Percentiles rank a stretch among this genome's conserved stretches.
phyloP scores from a whole-genome alignment of 371 early-diverging fungal species.

The Mucor lusitanicus region DNA sequence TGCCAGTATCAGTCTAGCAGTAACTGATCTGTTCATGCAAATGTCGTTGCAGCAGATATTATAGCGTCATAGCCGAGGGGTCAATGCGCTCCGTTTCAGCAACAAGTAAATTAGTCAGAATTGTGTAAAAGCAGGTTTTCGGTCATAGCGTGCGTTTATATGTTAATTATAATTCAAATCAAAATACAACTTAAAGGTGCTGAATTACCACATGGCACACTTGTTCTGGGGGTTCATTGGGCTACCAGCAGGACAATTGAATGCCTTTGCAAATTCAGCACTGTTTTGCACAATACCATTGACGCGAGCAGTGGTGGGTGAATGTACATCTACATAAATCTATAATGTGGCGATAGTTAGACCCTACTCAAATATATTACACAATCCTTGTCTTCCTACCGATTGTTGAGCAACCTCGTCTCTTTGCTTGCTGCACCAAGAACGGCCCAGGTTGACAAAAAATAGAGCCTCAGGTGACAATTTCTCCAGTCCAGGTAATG shows the following conservation, averaged over 20 bases:
- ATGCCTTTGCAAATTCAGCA: slow-evolving; percentile 54
- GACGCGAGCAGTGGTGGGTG: slow-evolving; percentile 51
- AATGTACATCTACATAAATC: slow-evolving; percentile 43
- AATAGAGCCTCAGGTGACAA: slow-evolving; percentile 46
- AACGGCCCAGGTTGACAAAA: slow-evolving; percentile 43
- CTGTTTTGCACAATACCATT: slow-evolving; percentile 58
- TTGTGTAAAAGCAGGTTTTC: not conserved
- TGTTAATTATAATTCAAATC: not conserved
- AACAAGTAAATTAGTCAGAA: not conserved
- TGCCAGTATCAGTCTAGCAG: no score
- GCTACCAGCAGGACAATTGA: slow-evolving; percentile 50
- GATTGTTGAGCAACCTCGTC: slow-evolving; percentile 19
- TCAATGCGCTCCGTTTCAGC: not conserved
- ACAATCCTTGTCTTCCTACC: slow-evolving; percentile 8
- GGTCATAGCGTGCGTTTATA: not conserved
- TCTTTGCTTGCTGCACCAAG: slow-evolving; percentile 38
- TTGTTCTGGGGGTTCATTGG: slow-evolving; percentile 50
- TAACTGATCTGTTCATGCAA: no score
- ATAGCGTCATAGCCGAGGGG: no score
- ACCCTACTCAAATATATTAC: not conserved
- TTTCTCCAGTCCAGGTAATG: slow-evolving; percentile 23
- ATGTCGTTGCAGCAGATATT: no score
- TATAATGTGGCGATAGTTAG: slow-evolving; percentile 8
- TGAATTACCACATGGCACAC: slow-evolving; percentile 44
- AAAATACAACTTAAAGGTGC: not conserved